Evolutionary conservation across 352 stramenopile species (phyloP).

Genomic region (Thalassiosira exigua): DNA sequence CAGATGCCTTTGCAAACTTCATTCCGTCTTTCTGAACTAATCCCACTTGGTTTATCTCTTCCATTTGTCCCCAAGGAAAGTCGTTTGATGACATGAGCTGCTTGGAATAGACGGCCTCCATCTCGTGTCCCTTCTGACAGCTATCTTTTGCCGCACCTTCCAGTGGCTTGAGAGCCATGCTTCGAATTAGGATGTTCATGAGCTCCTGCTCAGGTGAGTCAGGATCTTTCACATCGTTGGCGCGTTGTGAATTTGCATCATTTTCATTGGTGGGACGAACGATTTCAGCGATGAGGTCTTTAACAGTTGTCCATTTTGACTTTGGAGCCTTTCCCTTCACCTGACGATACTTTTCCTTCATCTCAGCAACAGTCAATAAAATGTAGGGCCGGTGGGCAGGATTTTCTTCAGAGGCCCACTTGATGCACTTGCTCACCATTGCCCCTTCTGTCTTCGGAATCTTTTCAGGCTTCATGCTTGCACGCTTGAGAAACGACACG

Average conservation of each 20-base stretch:
- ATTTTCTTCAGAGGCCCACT: no score
- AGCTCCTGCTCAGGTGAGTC: not conserved
- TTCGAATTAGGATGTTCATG: not conserved
- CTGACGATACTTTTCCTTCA: no score
- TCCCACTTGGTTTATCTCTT: not conserved
- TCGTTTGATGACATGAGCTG: not conserved
- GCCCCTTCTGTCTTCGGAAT: no score
- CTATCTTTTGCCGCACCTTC: not conserved
- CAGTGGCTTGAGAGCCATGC: not conserved
- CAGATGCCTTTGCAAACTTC: not conserved
- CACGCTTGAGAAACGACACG: slow-evolving; percentile 1
- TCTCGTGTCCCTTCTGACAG: not conserved
- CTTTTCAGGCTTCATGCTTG: slow-evolving; percentile 3
- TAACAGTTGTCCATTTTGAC: no score
- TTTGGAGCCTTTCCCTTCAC: no score
- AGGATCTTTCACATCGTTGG: not conserved
- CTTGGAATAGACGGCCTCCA: not conserved
- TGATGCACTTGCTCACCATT: no score
- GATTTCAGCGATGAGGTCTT: no score
- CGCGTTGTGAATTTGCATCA: no score
- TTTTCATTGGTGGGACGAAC: no score
- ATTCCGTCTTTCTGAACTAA: not conserved
- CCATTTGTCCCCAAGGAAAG: not conserved
- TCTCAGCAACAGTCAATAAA: no score
- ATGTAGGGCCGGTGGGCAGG: no score